phyloP scores from a whole-genome alignment of 371 early-diverging fungal species.

The Parasitella parasitica region DNA sequence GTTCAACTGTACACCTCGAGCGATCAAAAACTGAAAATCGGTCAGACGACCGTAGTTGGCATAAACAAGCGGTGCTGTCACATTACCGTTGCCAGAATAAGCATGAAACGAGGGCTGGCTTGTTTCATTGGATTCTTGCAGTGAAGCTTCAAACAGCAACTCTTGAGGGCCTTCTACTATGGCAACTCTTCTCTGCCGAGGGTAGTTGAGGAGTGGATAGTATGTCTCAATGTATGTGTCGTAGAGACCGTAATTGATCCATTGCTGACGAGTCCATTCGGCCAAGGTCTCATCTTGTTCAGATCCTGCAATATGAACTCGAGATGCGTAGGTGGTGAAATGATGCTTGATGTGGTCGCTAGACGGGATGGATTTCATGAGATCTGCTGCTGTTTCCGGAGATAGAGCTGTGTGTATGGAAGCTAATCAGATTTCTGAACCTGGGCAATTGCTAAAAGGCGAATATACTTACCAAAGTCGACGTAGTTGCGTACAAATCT shows the following conservation, averaged over 20 bases:
- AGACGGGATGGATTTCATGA: constrained; percentile 29
- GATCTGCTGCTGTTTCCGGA: constrained; percentile 6
- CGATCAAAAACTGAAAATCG: constrained; percentile 57
- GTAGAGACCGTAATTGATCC: constrained; percentile 48
- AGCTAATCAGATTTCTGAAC: no score
- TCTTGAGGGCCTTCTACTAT: constrained; percentile 46
- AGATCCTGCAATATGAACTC: constrained; percentile 52
- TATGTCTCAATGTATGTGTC: constrained; percentile 55
- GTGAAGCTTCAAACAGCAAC: constrained; percentile 46
- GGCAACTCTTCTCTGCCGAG: constrained; percentile 50
- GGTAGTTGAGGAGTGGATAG: constrained; percentile 60
- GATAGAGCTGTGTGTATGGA: background rate
- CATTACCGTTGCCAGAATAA: constrained; percentile 63
- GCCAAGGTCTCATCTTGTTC: constrained; percentile 43
- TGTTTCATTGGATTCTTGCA: constrained; percentile 41
- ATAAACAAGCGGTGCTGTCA: constrained; percentile 62
- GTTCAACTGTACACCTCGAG: constrained; percentile 32
- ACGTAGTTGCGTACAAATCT: constrained; percentile 6
- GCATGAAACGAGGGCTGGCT: constrained; percentile 57
- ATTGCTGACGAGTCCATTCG: constrained; percentile 54
- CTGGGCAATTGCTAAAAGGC: no score
- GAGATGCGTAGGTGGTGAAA: constrained; percentile 43
- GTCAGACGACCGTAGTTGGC: constrained; percentile 63
- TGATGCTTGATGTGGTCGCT: constrained; percentile 21
- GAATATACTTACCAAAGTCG: background rate